A percentile compares a stretch with the other conserved stretches of the same genome.
phyloP scores from a whole-genome alignment of 208 protist genomes.

The Acanthamoeba healyi region DNA sequence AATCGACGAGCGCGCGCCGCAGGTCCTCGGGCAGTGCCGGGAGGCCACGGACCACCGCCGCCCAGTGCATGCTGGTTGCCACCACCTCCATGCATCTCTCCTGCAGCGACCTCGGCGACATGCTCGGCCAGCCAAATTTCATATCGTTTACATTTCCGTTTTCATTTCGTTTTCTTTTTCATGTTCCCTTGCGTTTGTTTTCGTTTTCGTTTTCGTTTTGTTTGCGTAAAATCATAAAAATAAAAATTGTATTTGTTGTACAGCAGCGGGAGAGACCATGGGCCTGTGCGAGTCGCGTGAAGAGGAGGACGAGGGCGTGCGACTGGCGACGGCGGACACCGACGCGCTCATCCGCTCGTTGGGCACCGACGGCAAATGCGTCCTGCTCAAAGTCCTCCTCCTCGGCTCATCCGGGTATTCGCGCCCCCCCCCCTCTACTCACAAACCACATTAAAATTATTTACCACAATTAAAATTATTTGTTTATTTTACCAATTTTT shows the following conservation, averaged over 20 bases:
- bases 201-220: too few species aligned
- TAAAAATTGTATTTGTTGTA: too few species aligned
- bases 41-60: background rate
- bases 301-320: conserved; percentile 4
- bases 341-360: background rate
- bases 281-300: conserved; percentile 14
- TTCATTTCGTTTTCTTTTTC: too few species aligned
- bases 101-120: background rate
- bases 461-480: too few species aligned
- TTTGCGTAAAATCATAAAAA: too few species aligned
- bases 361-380: background rate
- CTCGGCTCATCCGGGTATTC: background rate
- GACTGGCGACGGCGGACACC: background rate
- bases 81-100: background rate
- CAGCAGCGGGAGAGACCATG: background rate
- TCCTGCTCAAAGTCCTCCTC: conserved; percentile 12
- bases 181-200: too few species aligned
- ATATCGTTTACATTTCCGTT: too few species aligned
- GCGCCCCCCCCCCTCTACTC: too few species aligned
- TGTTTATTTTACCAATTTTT: background rate
- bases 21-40: background rate
- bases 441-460: too few species aligned
- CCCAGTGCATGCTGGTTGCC: background rate
- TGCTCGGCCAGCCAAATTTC: too few species aligned
- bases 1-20: background rate